These are phyloP conservation scores for Phaeosphaeria sp. DNA, from an alignment of 2,329 filamentous ascomycete genomes.

Conservation along the genomic window DNA sequence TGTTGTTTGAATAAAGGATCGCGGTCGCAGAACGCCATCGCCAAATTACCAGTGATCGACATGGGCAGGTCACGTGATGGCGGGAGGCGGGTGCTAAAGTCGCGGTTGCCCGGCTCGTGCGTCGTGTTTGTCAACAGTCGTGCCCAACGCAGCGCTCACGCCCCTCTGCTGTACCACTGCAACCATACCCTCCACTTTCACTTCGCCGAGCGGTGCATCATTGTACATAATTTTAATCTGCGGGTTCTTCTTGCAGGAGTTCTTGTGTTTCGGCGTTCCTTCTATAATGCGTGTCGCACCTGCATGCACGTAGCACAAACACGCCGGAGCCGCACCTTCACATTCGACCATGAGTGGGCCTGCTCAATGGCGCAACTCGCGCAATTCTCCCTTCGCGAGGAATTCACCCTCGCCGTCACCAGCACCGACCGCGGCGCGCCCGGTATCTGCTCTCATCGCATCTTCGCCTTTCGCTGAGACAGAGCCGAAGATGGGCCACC, in stretches of 20 bases:
- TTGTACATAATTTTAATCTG: slow-evolving; percentile 37
- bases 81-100: background rate
- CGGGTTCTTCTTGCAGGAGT: slow-evolving; percentile 10
- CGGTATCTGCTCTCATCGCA: slow-evolving; percentile 75
- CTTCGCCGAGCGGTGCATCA: slow-evolving; percentile 19
- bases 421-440: slow-evolving; percentile 58
- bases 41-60: background rate
- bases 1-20: background rate
- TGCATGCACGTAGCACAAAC: slow-evolving; percentile 27
- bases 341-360: slow-evolving; percentile 59
- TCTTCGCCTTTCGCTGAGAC: slow-evolving; percentile 61
- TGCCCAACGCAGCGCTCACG: slow-evolving; percentile 3
- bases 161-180: slow-evolving; percentile 2
- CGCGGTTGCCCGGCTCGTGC: background rate
- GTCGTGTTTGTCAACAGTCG: background rate
- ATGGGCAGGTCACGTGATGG: slow-evolving; percentile 6
- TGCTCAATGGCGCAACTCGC: slow-evolving; percentile 66
- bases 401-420: slow-evolving; percentile 70
- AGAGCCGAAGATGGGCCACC: slow-evolving; percentile 61
- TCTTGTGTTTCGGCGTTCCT: slow-evolving; percentile 17
- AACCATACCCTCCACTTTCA: slow-evolving; percentile 12
- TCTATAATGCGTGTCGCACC: slow-evolving; percentile 30
- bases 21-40: background rate
- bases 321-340: slow-evolving; percentile 18
- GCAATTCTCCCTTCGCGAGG: slow-evolving; percentile 81